phyloP scores from a whole-genome alignment of 331 rosid species.

The Saraca asoca region DNA sequence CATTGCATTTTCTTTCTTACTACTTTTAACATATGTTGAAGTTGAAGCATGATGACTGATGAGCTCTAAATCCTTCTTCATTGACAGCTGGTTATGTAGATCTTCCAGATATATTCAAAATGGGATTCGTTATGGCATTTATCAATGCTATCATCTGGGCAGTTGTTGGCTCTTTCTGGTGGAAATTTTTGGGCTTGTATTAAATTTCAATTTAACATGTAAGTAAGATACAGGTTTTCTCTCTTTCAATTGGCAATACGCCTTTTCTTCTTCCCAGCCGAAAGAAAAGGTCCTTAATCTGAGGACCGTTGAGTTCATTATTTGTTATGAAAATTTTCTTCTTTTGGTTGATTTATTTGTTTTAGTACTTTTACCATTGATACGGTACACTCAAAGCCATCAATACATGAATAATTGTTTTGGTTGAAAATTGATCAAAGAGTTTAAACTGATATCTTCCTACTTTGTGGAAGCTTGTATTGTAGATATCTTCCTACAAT shows the following conservation, averaged over 20 bases:
- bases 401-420: constrained; percentile 29
- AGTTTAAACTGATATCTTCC: constrained; percentile 3
- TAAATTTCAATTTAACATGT: constrained; percentile 50
- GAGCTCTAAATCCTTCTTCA: constrained; percentile 28
- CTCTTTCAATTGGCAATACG: constrained; percentile 5
- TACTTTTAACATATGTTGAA: constrained; percentile 16
- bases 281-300: constrained; percentile 38
- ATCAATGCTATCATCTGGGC: constrained; percentile 79
- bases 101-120: constrained; percentile 77
- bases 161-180: constrained; percentile 78
- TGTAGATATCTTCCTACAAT: too few species aligned
- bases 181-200: constrained; percentile 88
- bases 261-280: constrained; percentile 38
- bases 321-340: constrained; percentile 36
- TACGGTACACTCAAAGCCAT: constrained; percentile 31
- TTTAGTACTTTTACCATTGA: constrained; percentile 19
- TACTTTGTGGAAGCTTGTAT: constrained; percentile 9
- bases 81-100: constrained; percentile 88
- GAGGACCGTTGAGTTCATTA: constrained; percentile 49
- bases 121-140: constrained; percentile 73
- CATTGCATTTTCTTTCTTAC: constrained; percentile 2
- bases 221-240: constrained; percentile 44
- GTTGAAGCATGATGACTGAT: constrained; percentile 36
- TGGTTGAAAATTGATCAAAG: constrained; percentile 26
- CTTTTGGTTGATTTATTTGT: constrained; percentile 24